Evolutionary conservation across 2,329 filamentous ascomycete genomes (phyloP).

Genomic region (Hypoxylon sp.): DNA sequence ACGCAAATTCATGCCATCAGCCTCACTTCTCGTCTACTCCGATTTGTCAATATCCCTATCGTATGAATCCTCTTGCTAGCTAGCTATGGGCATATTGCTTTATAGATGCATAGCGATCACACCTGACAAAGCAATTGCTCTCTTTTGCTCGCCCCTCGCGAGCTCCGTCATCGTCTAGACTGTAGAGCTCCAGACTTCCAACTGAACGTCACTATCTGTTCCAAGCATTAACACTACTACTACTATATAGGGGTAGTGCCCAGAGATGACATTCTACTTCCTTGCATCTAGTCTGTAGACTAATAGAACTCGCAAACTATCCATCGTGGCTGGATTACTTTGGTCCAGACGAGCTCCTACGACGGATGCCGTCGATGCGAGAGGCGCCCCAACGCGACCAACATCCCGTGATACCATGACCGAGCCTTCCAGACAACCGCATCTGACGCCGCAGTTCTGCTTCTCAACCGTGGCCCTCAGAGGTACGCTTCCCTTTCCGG

Average conservation of each 20-base stretch:
- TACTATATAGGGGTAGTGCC: background rate
- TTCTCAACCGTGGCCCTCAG: slow-evolving; percentile 73
- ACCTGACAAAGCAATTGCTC: background rate
- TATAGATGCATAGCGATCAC: slow-evolving; percentile 13
- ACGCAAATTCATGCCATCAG: background rate
- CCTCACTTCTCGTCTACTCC: too few relatives aligned
- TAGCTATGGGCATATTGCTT: too few relatives aligned
- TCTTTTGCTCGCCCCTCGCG: background rate
- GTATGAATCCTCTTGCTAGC: too few relatives aligned
- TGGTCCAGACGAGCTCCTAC: slow-evolving; percentile 55
- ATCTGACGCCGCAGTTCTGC: slow-evolving; percentile 77
- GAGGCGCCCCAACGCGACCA: slow-evolving; percentile 21
- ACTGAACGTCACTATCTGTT: background rate
- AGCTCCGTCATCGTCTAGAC: slow-evolving; percentile 27
- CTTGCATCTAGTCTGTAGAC: slow-evolving; percentile 12
- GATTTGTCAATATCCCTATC: too few relatives aligned
- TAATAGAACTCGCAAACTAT: slow-evolving; percentile 15
- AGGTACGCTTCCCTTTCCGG: slow-evolving; percentile 59
- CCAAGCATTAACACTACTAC: background rate
- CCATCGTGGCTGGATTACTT: slow-evolving; percentile 59
- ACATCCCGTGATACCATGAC: slow-evolving; percentile 53
- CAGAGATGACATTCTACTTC: slow-evolving; percentile 15
- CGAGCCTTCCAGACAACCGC: slow-evolving; percentile 55
- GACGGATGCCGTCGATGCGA: slow-evolving; percentile 49
- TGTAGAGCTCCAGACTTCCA: background rate